Base-by-base conservation (phyloP, 106 monocot genomes). In the Dendrobium huoshanense region DNA sequence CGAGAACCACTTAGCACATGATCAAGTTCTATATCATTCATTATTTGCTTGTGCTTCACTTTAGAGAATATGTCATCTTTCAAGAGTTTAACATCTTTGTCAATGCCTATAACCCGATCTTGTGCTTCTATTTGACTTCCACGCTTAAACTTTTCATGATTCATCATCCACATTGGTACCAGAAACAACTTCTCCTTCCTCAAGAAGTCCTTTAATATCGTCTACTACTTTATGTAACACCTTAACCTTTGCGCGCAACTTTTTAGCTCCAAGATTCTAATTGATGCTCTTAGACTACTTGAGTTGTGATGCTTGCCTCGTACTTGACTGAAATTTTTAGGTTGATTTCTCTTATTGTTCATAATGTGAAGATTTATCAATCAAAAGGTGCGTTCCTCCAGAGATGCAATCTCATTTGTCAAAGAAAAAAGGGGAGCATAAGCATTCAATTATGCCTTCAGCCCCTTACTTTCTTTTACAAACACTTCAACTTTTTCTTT, bases 11-110 rank as follows among this genome's bases (percentile, higher is more conserved):
- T 73, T 49, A 87, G 84, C 10, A 87, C 80, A 79, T 96, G 2
- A 37, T 37, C 96, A 22, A 92, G 92, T 80, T 96, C 90, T 72
- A 96, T 92, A 64, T 94, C 96, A 80, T 96, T 96, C 80, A 88
- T 80, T 7, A 61, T 85, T 41, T 85, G 82, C 75, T 75, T 85
- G 20, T 86, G 80, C 42, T 89, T 90, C 25, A 44, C 61, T 41
- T 72, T 87, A 1, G 85, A 79, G 40, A 54, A 45, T 16, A 82
- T 81, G 6, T 15, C 41, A 73, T 85, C 82, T 4, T 40, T 18
- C 40, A 73, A 33, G 17, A 73, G 72, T 33, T 40, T 24, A 41
- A 24, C 41, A 73, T 73, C 40, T 40, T 73, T 73, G 41, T 40
- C 72, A 41, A 9, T 40, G 33, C 2, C 40, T 37, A 27, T 27